A percentile compares a stretch with the other conserved stretches of the same genome.
Evolutionary conservation across 106 monocot genomes (phyloP).

Genomic region (Posidonia australis): DNA sequence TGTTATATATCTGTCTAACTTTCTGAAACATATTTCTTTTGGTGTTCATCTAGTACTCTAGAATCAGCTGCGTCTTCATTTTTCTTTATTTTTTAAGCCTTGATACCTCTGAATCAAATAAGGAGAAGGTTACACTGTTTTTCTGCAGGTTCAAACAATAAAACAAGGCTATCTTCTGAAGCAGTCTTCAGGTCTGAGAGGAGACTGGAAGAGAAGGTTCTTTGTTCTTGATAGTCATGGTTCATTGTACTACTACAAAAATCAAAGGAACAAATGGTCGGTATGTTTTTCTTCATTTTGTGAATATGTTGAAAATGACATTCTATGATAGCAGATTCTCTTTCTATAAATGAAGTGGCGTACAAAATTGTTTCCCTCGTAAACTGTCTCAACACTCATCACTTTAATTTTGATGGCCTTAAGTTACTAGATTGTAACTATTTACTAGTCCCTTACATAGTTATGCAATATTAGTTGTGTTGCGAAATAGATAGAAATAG

Average conservation of each 20-base stretch:
- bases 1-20: background rate
- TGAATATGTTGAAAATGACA: conserved; percentile 1
- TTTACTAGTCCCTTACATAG: too few species aligned
- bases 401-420: too few species aligned
- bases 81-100: background rate
- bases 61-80: background rate
- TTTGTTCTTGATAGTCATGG: conserved; percentile 96
- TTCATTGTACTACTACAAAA: conserved; percentile 76
- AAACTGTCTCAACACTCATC: too few species aligned
- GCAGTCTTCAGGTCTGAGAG: conserved; percentile 64
- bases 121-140: background rate
- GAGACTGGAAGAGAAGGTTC: conserved; percentile 90
- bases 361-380: too few species aligned
- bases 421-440: too few species aligned
- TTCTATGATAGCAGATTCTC: background rate
- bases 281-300: conserved; percentile 23
- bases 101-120: background rate
- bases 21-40: background rate
- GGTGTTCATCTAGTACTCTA: too few species aligned
- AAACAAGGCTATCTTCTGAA: conserved; percentile 99
- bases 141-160: conserved; percentile 76
- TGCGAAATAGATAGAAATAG: too few species aligned
- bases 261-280: conserved; percentile 46
- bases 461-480: too few species aligned
- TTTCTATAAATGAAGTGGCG: background rate